Evolutionary conservation across 495 filamentous ascomycete species (phyloP).

Genomic region (Chaetomium fimeti): DNA sequence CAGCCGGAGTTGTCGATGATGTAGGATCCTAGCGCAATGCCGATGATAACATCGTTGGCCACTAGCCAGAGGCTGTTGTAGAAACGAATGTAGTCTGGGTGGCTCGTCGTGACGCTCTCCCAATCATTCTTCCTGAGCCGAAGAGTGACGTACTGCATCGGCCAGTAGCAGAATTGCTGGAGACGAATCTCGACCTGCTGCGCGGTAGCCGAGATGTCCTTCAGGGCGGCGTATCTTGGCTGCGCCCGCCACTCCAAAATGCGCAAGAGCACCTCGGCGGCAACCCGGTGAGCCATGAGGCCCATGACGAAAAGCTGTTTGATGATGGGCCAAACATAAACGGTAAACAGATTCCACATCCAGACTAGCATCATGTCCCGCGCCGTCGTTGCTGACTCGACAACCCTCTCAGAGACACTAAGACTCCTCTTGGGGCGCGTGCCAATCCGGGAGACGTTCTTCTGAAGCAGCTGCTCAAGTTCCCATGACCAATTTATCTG

Average conservation of each 20-base stretch:
- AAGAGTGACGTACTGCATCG: constrained; percentile 89
- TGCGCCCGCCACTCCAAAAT: constrained; percentile 85
- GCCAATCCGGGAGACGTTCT: constrained; percentile 79
- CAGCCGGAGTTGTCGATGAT: constrained; percentile 91
- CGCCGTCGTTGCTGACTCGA: constrained; percentile 84
- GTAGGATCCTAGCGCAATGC: constrained; percentile 91
- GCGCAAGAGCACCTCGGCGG: constrained; percentile 75
- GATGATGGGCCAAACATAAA: constrained; percentile 77
- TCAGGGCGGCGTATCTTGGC: constrained; percentile 79
- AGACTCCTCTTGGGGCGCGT: constrained; percentile 76
- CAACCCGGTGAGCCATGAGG: constrained; percentile 75
- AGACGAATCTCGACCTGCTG: constrained; percentile 97
- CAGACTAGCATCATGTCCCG: constrained; percentile 70
- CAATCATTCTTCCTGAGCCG: constrained; percentile 86
- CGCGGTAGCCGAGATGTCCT: constrained; percentile 95
- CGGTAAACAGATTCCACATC: constrained; percentile 66
- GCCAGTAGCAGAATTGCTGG: constrained; percentile 99
- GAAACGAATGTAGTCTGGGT: constrained; percentile 98
- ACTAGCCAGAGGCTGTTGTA: constrained; percentile 99
- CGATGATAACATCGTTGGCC: constrained; percentile 97
- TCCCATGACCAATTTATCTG: constrained; percentile 97
- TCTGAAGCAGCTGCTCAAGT: constrained; percentile 75
- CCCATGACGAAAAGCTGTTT: constrained; percentile 69
- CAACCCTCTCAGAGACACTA: constrained; percentile 92
- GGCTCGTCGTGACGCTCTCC: constrained; percentile 91